Evolutionary conservation across 192 early-diverging fungal genomes (phyloP).

Genomic region (Entomortierella parvispora): DNA sequence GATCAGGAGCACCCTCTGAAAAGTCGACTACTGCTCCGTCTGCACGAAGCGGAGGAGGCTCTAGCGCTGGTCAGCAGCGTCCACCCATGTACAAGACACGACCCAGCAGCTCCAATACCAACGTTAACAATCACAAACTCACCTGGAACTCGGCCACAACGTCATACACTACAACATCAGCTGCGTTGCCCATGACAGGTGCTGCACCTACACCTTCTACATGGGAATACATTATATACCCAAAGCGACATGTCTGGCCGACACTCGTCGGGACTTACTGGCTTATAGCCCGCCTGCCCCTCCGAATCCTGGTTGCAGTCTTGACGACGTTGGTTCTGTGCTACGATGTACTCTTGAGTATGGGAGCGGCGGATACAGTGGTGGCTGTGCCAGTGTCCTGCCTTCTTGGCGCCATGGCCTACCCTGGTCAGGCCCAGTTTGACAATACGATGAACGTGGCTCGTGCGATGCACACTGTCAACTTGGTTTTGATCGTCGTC

Average conservation of each 20-base stretch:
- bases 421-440: conserved; percentile 35
- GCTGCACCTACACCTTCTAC: conserved; percentile 34
- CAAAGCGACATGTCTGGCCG: conserved; percentile 37
- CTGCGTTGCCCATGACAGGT: conserved; percentile 45
- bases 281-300: conserved; percentile 37
- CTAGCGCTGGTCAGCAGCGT: background rate
- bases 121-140: conserved; percentile 16
- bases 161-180: conserved; percentile 39
- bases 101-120: conserved; percentile 18
- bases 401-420: conserved; percentile 31
- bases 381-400: conserved; percentile 40
- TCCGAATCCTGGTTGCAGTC: conserved; percentile 42
- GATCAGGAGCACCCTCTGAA: conserved; percentile 1
- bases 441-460: conserved; percentile 55
- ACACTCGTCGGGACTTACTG: conserved; percentile 24
- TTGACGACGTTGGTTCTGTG: conserved; percentile 44
- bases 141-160: conserved; percentile 52
- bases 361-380: conserved; percentile 42
- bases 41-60: background rate
- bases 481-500: conserved; percentile 34
- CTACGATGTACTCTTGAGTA: conserved; percentile 41
- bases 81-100: conserved; percentile 17
- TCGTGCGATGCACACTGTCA: conserved; percentile 49
- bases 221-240: conserved; percentile 48
- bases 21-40: conserved; percentile 14